These are phyloP conservation scores for Nicotiana undulata DNA, from an alignment of 257 asterid species.

Conservation along the genomic window DNA sequence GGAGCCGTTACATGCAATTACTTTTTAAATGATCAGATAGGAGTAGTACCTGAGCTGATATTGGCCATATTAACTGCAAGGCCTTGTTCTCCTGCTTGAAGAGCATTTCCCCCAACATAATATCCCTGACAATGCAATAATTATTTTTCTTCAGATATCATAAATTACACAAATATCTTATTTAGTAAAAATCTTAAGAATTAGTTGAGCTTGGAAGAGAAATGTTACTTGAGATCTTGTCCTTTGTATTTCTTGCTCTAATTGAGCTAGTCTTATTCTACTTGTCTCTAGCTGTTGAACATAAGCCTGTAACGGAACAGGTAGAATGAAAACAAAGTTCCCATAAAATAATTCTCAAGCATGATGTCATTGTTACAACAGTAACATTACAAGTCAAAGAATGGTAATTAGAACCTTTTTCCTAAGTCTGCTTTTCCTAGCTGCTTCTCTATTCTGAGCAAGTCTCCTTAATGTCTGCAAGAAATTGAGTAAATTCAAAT, in stretches of 20 bases:
- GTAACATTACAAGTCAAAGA: neutral
- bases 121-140: slow-evolving; percentile 32
- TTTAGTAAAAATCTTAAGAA: neutral
- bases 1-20: too few species aligned
- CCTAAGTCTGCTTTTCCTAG: slow-evolving; percentile 87
- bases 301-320: slow-evolving; percentile 56
- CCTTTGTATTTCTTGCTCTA: slow-evolving; percentile 72
- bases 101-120: slow-evolving; percentile 48
- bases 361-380: neutral
- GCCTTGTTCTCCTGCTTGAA: slow-evolving; percentile 59
- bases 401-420: slow-evolving; percentile 42
- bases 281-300: slow-evolving; percentile 89
- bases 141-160: neutral
- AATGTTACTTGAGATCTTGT: slow-evolving; percentile 59
- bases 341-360: neutral
- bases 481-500: neutral
- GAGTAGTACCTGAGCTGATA: slow-evolving; percentile 62
- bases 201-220: neutral
- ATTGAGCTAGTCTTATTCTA: slow-evolving; percentile 64
- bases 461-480: slow-evolving; percentile 75
- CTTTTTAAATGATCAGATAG: too few species aligned
- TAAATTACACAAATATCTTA: neutral
- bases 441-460: slow-evolving; percentile 97
- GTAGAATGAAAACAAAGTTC: neutral
- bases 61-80: slow-evolving; percentile 35